phyloP scores from a whole-genome alignment of 257 asterid genomes.

The Capsicum pubescens region DNA sequence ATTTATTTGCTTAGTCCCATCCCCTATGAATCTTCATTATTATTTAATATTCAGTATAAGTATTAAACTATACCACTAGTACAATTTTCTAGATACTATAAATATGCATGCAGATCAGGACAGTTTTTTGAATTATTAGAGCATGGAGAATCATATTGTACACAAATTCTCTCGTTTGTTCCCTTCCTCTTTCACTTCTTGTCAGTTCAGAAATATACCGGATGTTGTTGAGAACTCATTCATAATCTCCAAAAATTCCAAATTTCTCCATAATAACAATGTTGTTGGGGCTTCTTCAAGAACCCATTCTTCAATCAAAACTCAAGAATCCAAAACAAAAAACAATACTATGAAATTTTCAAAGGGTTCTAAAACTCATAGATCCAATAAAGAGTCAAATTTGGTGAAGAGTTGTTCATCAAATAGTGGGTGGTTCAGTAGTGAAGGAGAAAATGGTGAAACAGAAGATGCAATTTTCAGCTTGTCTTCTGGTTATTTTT shows the following conservation, averaged over 20 bases:
- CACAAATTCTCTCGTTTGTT: conserved; percentile 58
- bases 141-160: conserved; percentile 55
- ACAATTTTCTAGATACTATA: not conserved
- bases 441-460: conserved; percentile 42
- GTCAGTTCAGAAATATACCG: conserved; percentile 46
- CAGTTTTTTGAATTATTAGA: conserved; percentile 1
- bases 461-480: conserved; percentile 51
- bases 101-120: not conserved
- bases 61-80: not conserved
- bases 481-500: conserved; percentile 56
- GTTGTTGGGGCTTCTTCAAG: conserved; percentile 21
- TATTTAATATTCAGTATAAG: not conserved
- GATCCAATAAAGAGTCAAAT: not conserved
- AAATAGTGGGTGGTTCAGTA: conserved; percentile 60
- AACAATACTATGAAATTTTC: not conserved
- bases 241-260: conserved; percentile 37
- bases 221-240: conserved; percentile 57
- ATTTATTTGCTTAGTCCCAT: not conserved
- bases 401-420: conserved; percentile 48
- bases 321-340: conserved; percentile 31
- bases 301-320: conserved; percentile 6
- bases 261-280: not conserved
- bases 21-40: not conserved
- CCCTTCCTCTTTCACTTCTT: conserved; percentile 68
- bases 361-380: not conserved